Base-by-base conservation (phyloP, 805 yeast species). In the Yamadazyma kitorensis region DNA sequence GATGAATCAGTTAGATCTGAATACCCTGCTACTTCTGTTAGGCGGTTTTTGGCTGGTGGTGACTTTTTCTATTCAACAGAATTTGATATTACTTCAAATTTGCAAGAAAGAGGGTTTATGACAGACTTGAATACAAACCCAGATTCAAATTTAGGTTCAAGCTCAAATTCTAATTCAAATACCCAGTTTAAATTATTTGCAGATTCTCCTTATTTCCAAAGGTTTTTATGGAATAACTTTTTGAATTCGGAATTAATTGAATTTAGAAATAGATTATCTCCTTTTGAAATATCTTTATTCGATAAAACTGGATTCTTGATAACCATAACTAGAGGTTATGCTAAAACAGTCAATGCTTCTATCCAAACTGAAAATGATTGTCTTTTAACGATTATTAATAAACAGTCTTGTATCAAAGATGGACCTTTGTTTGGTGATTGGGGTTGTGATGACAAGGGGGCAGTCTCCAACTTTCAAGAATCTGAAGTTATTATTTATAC, bases 11-110 rank as follows among this genome's bases (percentile, higher is more conserved):
- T 39, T 22, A 30, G 44, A 18, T 19, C 45, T 25, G 55, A 59
- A 29, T 47, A 47, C 36, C 78, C 78, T 2, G 67, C 73, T 4
- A 58, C 60, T 28, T 68, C 77, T 4, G 70, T 74, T 4, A 53
- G 62, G 27, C 64, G 66, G 32, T 65, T 93, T 27, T 62, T 93
- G 31, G 71, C 82, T 20, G 83, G 84, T 52, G 97, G 98, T 3
- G 86, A 95, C 2, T 93, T 93, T 54, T 91, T 85, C 59, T 93
- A 82, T 62, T 86, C 96, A 34, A 79, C 86, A 2, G 89, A 88
- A 59, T 93, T 88, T 57, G 98, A 93, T 59, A 61, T 91, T 43
- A 91, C 98, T 0, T 82, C 87, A 11, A 69, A 82, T 8, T 62
- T 93, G 41, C 98, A 91, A 59, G 70, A 76, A 30, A 64, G 95